A percentile compares a stretch with the other conserved stretches of the same genome.
Evolutionary conservation across 805 yeast species (phyloP).

Genomic region (Lipomyces kockii): DNA sequence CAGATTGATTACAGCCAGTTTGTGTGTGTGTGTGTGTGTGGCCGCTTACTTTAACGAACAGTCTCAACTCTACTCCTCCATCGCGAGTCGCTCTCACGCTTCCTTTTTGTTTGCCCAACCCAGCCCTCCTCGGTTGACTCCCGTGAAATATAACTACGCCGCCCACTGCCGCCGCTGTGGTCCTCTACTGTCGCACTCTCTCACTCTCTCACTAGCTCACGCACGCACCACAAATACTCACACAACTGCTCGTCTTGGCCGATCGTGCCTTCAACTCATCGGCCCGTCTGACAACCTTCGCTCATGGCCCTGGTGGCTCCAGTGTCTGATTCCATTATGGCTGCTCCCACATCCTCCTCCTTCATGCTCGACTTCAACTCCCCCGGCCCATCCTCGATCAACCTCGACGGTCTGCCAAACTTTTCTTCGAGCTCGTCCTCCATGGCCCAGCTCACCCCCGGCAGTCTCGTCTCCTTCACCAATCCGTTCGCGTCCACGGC

Average conservation of each 20-base stretch:
- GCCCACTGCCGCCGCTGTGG: not conserved
- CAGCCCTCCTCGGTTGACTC: not conserved
- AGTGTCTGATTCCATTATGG: not conserved
- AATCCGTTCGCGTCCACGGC: constrained; percentile 5
- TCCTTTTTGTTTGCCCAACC: not conserved
- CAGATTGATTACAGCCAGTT: too few relatives aligned
- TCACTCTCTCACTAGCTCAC: not conserved
- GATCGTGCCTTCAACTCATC: not conserved
- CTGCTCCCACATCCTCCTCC: constrained; percentile 3
- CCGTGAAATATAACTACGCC: not conserved
- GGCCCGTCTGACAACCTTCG: not conserved
- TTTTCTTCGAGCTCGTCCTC: not conserved
- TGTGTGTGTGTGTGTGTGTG: too few relatives aligned
- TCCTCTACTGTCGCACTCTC: not conserved
- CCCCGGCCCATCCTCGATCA: not conserved
- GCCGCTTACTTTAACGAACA: not conserved
- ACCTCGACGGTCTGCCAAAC: not conserved
- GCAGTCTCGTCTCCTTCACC: constrained; percentile 1
- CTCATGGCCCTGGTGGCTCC: constrained; percentile 1
- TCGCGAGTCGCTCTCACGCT: not conserved
- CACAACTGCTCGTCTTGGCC: not conserved
- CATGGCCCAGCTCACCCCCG: constrained; percentile 2
- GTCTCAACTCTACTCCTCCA: not conserved
- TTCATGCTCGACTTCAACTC: constrained; percentile 3
- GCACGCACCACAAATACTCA: not conserved